Evolutionary conservation across 768 basidiomycete species (phyloP), one percentile per base, ranked within the genome.

Genomic region (Fomitopsis pulvina): DNA sequence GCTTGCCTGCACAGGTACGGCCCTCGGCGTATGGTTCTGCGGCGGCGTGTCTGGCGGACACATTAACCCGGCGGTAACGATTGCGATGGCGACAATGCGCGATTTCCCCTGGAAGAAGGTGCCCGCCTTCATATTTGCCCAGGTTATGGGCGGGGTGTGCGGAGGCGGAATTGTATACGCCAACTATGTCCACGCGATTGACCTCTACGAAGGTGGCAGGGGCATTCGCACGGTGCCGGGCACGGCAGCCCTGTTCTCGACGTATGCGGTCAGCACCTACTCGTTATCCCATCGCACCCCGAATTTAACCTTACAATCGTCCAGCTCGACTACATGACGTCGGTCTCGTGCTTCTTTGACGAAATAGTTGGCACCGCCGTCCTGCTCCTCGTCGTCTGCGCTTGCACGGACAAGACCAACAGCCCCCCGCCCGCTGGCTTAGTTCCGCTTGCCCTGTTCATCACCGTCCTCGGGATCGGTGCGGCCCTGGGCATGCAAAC

Each of bases 91-190:
- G 3, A 70, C 78, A 2, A 80, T 81, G 63, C 79, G 88, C 54
- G 75, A 73, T 41, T 90, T 92, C 65, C 86, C 89, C 0, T 85
- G 85, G 83, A 75, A 73, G 56, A 91, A 91, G 62, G 89, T 89
- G 0, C 89, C 89, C 0, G 73, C 57, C 20, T 89, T 81, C 61
- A 76, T 85, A 41, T 59, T 79, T 43, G 76, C 81, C 0, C 85
- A 87, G 61, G 50, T 83, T 18, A 61, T 86, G 43, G 85, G 85
- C 20, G 83, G 67, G 4, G 56, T 83, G 28, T 70, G 75, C 40
- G 85, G 82, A 16, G 77, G 76, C 12, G 75, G 74, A 1, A 60
- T 81, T 37, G 63, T 79, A 27, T 86, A 85, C 54, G 83, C 71
- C 5, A 80, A 81, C 57, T 87, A 84, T 59, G 75, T 77, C 58